Percentiles rank a stretch among this genome's conserved stretches.
Evolutionary conservation across 257 asterid genomes (phyloP).

Genomic region (Paraleonurus japonicus): DNA sequence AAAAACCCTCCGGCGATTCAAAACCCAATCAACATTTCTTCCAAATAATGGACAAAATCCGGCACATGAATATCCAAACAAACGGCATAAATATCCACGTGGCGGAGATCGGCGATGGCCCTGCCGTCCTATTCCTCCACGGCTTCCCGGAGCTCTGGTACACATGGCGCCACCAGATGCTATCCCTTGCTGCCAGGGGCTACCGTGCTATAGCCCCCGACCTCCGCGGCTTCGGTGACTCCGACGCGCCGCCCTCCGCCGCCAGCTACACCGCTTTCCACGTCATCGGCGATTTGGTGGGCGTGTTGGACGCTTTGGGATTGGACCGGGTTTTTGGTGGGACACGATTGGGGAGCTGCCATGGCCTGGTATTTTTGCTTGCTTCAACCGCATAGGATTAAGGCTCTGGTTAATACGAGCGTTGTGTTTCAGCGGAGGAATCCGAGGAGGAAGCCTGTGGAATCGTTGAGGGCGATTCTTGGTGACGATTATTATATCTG

Average conservation of each 20-base stretch:
- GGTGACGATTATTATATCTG: constrained; percentile 91
- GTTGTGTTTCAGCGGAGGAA: constrained; percentile 62
- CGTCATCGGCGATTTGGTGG: constrained; percentile 72
- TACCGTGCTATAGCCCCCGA: constrained; percentile 90
- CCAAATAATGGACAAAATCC: constrained; percentile 58
- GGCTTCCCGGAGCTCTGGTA: constrained; percentile 99
- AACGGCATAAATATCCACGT: constrained; percentile 87
- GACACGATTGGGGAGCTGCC: constrained; percentile 93
- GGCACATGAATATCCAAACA: constrained; percentile 48
- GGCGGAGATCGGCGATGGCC: constrained; percentile 83
- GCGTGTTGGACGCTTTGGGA: constrained; percentile 53
- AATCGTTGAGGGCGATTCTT: constrained; percentile 53
- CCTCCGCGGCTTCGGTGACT: constrained; percentile 90
- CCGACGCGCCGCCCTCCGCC: constrained; percentile 72
- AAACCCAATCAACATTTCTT: background rate
- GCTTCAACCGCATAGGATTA: constrained; percentile 72
- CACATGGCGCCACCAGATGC: constrained; percentile 97
- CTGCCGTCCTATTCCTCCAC: constrained; percentile 76
- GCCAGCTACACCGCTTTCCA: constrained; percentile 75
- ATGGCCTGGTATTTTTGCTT: constrained; percentile 81
- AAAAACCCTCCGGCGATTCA: too few relatives aligned
- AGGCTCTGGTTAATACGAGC: constrained; percentile 76
- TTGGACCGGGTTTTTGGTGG: constrained; percentile 72
- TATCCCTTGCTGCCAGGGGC: constrained; percentile 67
- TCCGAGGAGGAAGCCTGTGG: constrained; percentile 56